A percentile compares a stretch with the other conserved stretches of the same genome.
Evolutionary conservation across 2,329 filamentous ascomycete genomes (phyloP).

Genomic region (Alternaria rosae): DNA sequence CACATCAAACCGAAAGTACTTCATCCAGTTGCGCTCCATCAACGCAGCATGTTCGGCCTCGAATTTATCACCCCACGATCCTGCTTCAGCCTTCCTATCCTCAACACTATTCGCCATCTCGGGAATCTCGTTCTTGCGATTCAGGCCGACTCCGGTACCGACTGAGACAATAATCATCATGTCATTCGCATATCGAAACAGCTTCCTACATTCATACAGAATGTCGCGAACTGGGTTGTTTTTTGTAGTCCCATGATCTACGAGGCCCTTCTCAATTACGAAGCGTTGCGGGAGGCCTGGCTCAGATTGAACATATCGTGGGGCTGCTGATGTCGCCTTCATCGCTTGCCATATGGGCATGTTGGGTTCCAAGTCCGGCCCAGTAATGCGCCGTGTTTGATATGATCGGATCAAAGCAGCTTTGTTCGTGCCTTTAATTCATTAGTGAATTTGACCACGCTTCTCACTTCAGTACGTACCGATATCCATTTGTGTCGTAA

Average conservation of each 20-base stretch:
- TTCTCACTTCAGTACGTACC: constrained; percentile 11
- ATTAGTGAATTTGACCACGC: background rate
- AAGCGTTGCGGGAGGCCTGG: constrained; percentile 23
- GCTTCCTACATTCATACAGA: constrained; percentile 41
- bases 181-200: constrained; percentile 41
- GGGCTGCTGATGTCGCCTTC: constrained; percentile 32
- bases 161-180: constrained; percentile 43
- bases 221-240: constrained; percentile 44
- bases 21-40: constrained; percentile 41
- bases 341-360: constrained; percentile 40
- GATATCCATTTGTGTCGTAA: constrained; percentile 39
- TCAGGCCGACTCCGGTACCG: constrained; percentile 33
- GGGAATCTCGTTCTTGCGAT: constrained; percentile 23
- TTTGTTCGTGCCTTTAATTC: constrained; percentile 25
- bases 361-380: constrained; percentile 36
- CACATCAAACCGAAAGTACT: constrained; percentile 45
- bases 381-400: constrained; percentile 39
- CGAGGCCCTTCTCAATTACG: constrained; percentile 39
- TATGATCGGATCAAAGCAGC: constrained; percentile 43
- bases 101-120: constrained; percentile 41
- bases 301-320: constrained; percentile 30
- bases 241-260: constrained; percentile 42
- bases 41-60: constrained; percentile 31
- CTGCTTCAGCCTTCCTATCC: constrained; percentile 28
- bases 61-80: constrained; percentile 31